Evolutionary conservation across 345 rosid species (phyloP), one percentile per base, ranked within the genome.

Genomic region (Viola odorata): DNA sequence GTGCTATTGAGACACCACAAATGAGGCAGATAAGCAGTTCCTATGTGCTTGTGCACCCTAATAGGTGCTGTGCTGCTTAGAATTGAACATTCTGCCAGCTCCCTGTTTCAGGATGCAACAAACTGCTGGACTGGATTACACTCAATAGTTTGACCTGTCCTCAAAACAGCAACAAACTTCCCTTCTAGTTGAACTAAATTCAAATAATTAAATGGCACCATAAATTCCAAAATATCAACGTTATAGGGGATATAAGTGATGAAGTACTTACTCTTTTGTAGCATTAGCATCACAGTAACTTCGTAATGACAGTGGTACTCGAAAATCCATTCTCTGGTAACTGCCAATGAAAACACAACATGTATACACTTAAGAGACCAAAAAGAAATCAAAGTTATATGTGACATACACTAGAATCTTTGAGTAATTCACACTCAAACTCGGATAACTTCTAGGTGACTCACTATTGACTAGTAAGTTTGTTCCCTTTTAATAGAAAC

Each of bases 261-360:
- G 70, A 60, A 71, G 51, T 70, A 61, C 78, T 77, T 78, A 87
- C 97, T 79, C 66, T 41, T 75, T 76, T 63, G 74, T 72, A 49
- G 77, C 64, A 45, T 72, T 66, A 57, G 83, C 75, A 68, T 83
- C 91, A 63, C 77, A 73, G 68, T 76, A 81, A 70, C 84, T 79
- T 74, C 85, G 73, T 67, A 92, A 71, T 57, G 72, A 72, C 55
- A 85, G 91, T 49, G 96, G 95, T 37, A 87, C 85, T 77, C 97
- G 90, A 73, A 89, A 92, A 68, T 84, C 97, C 59, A 84, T 79
- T 69, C 96, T 85, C 73, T 92, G 98, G 74, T 79, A 89, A 73
- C 97, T 92, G 89, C 12, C 39, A 73, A 67, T 44, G 47, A 17
- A 68, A 69, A 53, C 41, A 64, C 6, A 12, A 58, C 1, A 23